Evolutionary conservation across 176 grass and related monocot genomes (phyloP).

Genomic region (barley (Hordeum vulgare)): DNA sequence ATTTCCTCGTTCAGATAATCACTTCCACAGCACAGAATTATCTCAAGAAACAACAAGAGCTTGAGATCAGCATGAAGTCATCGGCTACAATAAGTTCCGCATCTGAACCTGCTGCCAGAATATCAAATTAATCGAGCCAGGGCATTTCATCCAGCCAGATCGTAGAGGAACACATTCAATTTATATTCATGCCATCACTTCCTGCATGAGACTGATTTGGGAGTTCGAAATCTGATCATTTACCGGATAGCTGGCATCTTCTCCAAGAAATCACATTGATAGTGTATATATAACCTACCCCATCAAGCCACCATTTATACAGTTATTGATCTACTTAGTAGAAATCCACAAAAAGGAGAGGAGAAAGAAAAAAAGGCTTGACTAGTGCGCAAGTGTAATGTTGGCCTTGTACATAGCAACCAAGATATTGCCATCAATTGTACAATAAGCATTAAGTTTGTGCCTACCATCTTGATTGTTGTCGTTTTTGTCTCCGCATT

Average conservation of each 20-base stretch:
- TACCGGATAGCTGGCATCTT: not conserved
- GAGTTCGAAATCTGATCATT: not conserved
- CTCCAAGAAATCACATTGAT: conserved; percentile 1
- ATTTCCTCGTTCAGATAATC: conserved; percentile 88
- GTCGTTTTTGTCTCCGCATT: conserved; percentile 16
- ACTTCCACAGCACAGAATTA: conserved; percentile 77
- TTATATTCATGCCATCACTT: not conserved
- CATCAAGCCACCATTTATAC: not conserved
- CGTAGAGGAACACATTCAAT: not conserved
- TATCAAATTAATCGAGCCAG: conserved; percentile 10
- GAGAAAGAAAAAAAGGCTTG: not conserved
- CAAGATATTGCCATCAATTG: conserved; percentile 3
- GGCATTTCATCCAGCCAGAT: not conserved
- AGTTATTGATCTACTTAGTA: conserved; percentile 19
- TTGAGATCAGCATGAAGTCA: conserved; percentile 54
- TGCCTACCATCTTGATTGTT: conserved; percentile 2
- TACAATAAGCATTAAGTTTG: conserved; percentile 11
- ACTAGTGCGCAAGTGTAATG: not conserved
- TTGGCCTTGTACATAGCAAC: conserved; percentile 40
- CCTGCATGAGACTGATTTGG: not conserved
- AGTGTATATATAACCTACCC: conserved; percentile 30
- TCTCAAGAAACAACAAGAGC: conserved; percentile 66
- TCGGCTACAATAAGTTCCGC: not conserved
- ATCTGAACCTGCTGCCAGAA: conserved; percentile 25
- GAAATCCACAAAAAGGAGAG: not conserved